phyloP scores from a whole-genome alignment of 2,329 filamentous ascomycete genomes.

The Bipolaris victoriae region DNA sequence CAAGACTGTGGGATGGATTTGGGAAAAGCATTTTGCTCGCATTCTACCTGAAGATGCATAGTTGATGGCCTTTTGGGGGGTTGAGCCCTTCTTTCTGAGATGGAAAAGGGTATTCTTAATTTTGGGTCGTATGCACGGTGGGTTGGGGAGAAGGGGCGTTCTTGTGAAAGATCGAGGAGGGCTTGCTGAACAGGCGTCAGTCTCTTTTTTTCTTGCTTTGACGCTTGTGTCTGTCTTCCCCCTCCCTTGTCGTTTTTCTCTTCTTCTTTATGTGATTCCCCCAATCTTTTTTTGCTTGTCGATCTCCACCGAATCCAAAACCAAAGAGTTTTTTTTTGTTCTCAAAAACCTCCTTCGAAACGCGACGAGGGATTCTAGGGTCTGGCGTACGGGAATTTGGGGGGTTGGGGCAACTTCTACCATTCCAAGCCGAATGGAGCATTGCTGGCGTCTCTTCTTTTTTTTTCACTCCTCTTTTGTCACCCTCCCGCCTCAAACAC shows the following conservation, averaged over 20 bases:
- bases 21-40: conserved; percentile 89
- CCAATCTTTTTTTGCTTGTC: conserved; percentile 6
- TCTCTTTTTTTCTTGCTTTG: neutral
- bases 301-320: neutral
- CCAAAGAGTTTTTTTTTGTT: neutral
- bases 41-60: conserved; percentile 48
- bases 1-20: conserved; percentile 91
- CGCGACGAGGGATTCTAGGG: conserved; percentile 7
- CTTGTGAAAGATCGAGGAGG: neutral
- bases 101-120: neutral
- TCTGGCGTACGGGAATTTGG: conserved; percentile 8
- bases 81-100: neutral
- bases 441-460: conserved; percentile 11
- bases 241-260: neutral
- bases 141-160: neutral
- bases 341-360: neutral
- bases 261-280: conserved; percentile 24
- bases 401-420: neutral
- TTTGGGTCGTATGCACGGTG: neutral
- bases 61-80: neutral
- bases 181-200: neutral
- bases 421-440: neutral
- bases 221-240: neutral
- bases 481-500: neutral
- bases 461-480: neutral